Evolutionary conservation across 495 filamentous ascomycete species (phyloP).

Genomic region (Aspergillus haitiensis): DNA sequence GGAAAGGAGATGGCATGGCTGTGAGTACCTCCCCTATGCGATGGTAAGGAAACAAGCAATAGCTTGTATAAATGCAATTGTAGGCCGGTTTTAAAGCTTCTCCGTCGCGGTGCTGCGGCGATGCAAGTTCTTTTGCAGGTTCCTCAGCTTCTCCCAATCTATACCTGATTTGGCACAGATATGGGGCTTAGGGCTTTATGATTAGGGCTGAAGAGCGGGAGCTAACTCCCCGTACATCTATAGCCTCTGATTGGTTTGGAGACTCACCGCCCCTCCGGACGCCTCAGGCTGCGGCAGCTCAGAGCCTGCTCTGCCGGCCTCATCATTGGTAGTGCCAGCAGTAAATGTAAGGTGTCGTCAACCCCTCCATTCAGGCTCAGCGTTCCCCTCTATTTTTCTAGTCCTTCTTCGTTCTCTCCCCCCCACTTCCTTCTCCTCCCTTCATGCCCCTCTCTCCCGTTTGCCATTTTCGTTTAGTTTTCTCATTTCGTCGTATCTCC

Average conservation of each 20-base stretch:
- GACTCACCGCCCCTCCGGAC: not conserved
- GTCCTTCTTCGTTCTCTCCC: not conserved
- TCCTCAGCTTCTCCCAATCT: constrained; percentile 19
- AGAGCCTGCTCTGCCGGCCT: not conserved
- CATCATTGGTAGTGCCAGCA: too few species aligned
- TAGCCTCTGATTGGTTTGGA: constrained; percentile 20
- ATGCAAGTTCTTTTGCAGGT: constrained; percentile 9
- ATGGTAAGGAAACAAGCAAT: not conserved
- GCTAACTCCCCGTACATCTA: not conserved
- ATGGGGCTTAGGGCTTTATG: constrained; percentile 43
- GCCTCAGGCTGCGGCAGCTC: not conserved
- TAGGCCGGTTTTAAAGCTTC: constrained; percentile 12
- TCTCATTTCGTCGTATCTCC: not conserved
- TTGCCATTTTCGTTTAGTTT: constrained; percentile 24
- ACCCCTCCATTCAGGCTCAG: constrained; percentile 9
- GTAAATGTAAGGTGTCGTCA: constrained; percentile 5
- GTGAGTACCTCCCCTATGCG: not conserved
- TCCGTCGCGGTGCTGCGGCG: constrained; percentile 15
- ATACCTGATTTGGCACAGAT: constrained; percentile 20
- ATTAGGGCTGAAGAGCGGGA: constrained; percentile 22
- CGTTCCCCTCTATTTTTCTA: not conserved
- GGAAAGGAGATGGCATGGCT: constrained; percentile 64
- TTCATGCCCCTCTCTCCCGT: constrained; percentile 33
- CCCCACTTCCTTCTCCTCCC: constrained; percentile 21
- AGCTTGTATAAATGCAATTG: constrained; percentile 4